A percentile compares a stretch with the other conserved stretches of the same genome.
These are phyloP conservation scores for Tolypocladium cylindrosporum DNA, from an alignment of 2,329 filamentous ascomycete species.

Conservation along the genomic window DNA sequence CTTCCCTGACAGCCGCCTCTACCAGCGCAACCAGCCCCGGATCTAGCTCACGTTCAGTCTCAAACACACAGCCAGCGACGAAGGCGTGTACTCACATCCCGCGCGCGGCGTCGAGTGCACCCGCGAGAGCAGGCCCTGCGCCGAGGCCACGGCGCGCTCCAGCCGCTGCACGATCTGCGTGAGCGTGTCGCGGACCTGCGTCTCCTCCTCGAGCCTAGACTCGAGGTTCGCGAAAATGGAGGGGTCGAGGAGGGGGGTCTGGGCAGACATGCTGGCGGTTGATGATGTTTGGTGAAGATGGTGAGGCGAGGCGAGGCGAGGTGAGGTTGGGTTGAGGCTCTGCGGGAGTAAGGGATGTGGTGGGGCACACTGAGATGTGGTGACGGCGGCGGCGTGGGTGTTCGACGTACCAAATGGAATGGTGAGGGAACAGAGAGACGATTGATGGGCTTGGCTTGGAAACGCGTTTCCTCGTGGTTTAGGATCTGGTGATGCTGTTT, in stretches of 20 bases:
- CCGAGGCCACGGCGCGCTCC: slow-evolving; percentile 72
- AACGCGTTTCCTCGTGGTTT: neutral
- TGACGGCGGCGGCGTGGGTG: neutral
- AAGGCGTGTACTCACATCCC: slow-evolving; percentile 29
- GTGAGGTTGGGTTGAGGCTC: neutral
- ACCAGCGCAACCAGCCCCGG: slow-evolving; percentile 58
- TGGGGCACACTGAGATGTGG: neutral
- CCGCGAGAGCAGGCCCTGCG: slow-evolving; percentile 74
- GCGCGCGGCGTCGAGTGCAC: slow-evolving; percentile 76
- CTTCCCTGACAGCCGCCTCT: slow-evolving; percentile 59
- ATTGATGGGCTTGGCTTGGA: neutral
- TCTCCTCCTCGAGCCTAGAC: slow-evolving; percentile 81
- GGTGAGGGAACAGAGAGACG: too few species aligned
- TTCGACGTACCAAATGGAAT: too few species aligned
- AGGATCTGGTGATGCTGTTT: neutral
- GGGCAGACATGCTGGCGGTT: slow-evolving; percentile 18
- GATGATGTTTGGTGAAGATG: slow-evolving; percentile 4
- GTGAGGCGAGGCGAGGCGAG: slow-evolving; percentile 1
- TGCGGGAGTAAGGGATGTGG: neutral
- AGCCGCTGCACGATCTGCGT: slow-evolving; percentile 71
- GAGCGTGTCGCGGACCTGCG: slow-evolving; percentile 70
- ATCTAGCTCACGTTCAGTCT: slow-evolving; percentile 29
- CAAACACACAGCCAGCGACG: neutral
- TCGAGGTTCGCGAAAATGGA: slow-evolving; percentile 83
- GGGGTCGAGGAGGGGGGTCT: slow-evolving; percentile 49